phyloP scores from a whole-genome alignment of 2,329 filamentous ascomycete genomes.

The Aspergillus spinulosporus region DNA sequence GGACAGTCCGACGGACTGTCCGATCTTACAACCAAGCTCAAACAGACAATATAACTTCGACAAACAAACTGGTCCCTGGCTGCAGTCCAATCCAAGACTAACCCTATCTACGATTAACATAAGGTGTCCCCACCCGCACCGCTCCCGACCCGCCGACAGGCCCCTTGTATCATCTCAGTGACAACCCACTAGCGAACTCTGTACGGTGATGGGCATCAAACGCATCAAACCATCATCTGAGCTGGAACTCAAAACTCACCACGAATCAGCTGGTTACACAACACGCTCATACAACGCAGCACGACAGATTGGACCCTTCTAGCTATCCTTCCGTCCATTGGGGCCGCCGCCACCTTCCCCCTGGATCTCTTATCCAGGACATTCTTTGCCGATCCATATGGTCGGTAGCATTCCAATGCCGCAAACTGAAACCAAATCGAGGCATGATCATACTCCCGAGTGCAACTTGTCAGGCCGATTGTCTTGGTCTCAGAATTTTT shows the following conservation, averaged over 20 bases:
- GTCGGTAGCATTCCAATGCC: conserved; percentile 1
- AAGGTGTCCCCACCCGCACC: background rate
- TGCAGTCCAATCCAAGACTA: background rate
- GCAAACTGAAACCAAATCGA: conserved; percentile 1
- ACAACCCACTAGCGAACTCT: background rate
- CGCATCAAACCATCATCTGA: background rate
- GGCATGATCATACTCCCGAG: background rate
- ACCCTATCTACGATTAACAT: conserved; percentile 11
- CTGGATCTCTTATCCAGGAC: conserved; percentile 4
- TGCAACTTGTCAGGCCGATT: background rate
- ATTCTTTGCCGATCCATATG: background rate
- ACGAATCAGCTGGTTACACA: conserved; percentile 14
- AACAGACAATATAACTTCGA: background rate
- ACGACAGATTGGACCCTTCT: conserved; percentile 15
- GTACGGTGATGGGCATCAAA: background rate
- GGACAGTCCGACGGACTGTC: background rate
- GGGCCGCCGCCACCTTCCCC: background rate
- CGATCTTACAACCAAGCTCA: background rate
- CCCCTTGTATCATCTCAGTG: background rate
- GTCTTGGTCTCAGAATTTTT: background rate
- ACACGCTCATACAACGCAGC: conserved; percentile 13
- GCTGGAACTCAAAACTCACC: background rate
- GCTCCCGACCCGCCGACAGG: background rate
- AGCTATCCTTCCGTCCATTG: background rate
- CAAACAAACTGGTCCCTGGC: background rate